A percentile compares a stretch with the other conserved stretches of the same genome.
Evolutionary conservation across 2,329 filamentous ascomycete genomes (phyloP).

Genomic region (Tolypocladium inflatum): DNA sequence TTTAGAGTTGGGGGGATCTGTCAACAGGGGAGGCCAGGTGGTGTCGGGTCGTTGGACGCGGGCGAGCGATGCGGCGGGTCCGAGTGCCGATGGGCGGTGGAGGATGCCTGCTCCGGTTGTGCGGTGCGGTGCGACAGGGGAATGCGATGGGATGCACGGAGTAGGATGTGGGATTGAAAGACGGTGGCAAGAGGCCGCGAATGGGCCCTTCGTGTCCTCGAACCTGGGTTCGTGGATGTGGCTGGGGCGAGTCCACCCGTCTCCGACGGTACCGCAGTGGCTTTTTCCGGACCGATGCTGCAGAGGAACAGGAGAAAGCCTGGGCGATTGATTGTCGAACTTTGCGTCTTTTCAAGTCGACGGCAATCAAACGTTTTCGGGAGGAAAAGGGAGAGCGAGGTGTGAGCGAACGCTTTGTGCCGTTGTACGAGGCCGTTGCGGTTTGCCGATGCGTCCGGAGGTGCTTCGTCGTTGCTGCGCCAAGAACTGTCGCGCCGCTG

Average conservation of each 20-base stretch:
- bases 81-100: background rate
- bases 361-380: background rate
- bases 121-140: background rate
- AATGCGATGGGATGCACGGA: background rate
- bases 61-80: background rate
- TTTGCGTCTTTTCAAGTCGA: no score
- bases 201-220: background rate
- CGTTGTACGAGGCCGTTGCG: background rate
- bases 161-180: background rate
- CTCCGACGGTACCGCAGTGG: background rate
- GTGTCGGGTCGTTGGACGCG: background rate
- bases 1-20: constrained; percentile 10
- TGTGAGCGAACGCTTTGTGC: background rate
- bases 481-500: background rate
- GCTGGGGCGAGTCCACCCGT: constrained; percentile 5
- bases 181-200: background rate
- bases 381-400: background rate
- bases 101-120: background rate
- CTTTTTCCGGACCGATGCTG: background rate
- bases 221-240: constrained; percentile 4
- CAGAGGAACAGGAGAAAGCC: background rate
- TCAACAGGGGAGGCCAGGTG: constrained; percentile 3
- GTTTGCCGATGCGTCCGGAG: background rate
- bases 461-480: background rate
- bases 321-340: no score